Conservation (phyloP, 768 basidiomycete species). For the Lactifluus volemus region DNA sequence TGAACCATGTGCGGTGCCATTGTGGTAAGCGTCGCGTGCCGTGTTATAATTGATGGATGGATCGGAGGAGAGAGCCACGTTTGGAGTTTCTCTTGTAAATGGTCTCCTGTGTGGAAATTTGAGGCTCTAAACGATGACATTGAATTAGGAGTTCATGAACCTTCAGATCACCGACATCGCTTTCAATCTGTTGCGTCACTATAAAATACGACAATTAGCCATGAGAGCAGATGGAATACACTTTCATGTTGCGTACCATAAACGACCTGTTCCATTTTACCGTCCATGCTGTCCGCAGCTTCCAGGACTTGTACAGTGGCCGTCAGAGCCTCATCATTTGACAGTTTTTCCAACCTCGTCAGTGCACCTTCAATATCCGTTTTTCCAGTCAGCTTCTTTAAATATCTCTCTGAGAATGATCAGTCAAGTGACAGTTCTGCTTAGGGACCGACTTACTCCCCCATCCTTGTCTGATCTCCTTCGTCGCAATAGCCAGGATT, state of each 20-base stretch:
- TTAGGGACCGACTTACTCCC: not conserved
- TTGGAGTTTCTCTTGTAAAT: no score
- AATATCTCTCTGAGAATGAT: not conserved
- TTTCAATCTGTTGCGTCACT: not conserved
- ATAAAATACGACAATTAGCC: not conserved
- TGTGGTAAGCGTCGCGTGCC: not conserved
- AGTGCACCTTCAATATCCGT: not conserved
- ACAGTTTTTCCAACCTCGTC: not conserved
- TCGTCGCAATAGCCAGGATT: not conserved
- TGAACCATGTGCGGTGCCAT: not conserved
- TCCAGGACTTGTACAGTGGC: not conserved
- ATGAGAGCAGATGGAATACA: not conserved
- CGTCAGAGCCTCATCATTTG: not conserved
- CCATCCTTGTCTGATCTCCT: not conserved
- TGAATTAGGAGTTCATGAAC: not conserved
- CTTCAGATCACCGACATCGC: not conserved
- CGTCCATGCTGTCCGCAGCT: not conserved
- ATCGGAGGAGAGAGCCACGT: not conserved
- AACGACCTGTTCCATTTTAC: not conserved
- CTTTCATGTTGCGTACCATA: not conserved
- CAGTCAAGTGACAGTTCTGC: not conserved
- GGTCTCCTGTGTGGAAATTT: not conserved
- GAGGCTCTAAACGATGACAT: not conserved
- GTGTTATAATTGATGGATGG: not conserved
- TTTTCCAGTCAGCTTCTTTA: not conserved